Percentiles rank a stretch among this genome's conserved stretches.
Evolutionary conservation across 2,329 filamentous ascomycete genomes (phyloP).

Genomic region (Knoxdaviesia proteae): DNA sequence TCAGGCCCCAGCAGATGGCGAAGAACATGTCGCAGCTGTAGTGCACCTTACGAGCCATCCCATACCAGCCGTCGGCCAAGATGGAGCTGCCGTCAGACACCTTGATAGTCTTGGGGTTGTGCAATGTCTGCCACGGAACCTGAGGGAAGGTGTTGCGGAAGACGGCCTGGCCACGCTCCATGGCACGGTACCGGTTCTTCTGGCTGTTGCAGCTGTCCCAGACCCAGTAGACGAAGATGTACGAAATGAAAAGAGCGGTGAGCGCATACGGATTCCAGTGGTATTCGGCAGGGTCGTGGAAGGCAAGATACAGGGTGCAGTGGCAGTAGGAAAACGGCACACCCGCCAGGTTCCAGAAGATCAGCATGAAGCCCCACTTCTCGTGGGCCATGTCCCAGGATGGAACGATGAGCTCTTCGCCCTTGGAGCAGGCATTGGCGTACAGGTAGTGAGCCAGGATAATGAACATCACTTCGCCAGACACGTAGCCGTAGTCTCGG

Average conservation of each 20-base stretch:
- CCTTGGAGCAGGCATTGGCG: constrained; percentile 80
- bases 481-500: constrained; percentile 68
- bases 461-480: constrained; percentile 65
- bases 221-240: constrained; percentile 71
- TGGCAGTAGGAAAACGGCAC: constrained; percentile 86
- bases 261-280: constrained; percentile 53
- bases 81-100: constrained; percentile 57
- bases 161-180: constrained; percentile 50
- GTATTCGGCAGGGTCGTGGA: constrained; percentile 60
- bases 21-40: constrained; percentile 29
- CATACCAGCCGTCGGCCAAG: constrained; percentile 72
- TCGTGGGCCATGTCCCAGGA: constrained; percentile 95
- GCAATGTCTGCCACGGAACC: constrained; percentile 67
- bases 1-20: constrained; percentile 26
- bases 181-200: constrained; percentile 77
- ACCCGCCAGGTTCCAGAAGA: constrained; percentile 91
- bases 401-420: constrained; percentile 72
- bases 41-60: constrained; percentile 42
- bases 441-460: constrained; percentile 83
- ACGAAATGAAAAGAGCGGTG: constrained; percentile 41
- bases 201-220: constrained; percentile 88
- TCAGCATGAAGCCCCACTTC: constrained; percentile 94
- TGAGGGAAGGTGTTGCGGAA: constrained; percentile 70
- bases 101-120: constrained; percentile 61
- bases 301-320: constrained; percentile 76